Base-by-base conservation (phyloP, 208 protist species). In the Kentomonas sorsogonicus region DNA sequence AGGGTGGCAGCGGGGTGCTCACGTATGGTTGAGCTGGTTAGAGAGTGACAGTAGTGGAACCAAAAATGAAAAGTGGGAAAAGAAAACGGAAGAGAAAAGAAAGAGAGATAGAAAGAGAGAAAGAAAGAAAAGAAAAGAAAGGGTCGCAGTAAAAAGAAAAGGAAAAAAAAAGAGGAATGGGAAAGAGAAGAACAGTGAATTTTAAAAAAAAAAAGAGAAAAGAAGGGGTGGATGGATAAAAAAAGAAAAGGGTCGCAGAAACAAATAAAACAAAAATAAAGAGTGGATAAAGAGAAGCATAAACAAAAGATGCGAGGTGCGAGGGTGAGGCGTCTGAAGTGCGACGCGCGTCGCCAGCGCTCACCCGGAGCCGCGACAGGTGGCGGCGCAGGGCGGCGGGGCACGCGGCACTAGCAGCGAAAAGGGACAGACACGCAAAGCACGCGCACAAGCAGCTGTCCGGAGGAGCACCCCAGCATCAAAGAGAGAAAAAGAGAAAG, bases 51-150 rank as follows among this genome's bases (percentile, higher is more conserved):
- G n/a, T n/a, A n/a, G n/a, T n/a, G n/a, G n/a, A n/a, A n/a, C n/a
- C n/a, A n/a, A n/a, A n/a, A n/a, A n/a, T n/a, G n/a, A n/a, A n/a
- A n/a, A n/a, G n/a, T n/a, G n/a, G n/a, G n/a, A 61, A 27, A 40
- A 50, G 23, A 7, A 23, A 53, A 0, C 46, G 34, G 26, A n/a
- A 29, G 7, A 47, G 4, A 34, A 45, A 3, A 6, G 16, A 4
- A 53, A 40, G 30, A 26, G 38, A 23, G 23, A 11, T 56, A 3
- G 53, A 69, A 23, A 62, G 30, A 60, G 53, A 43, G 47, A 73
- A 18, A 16, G 46, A 51, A 43, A 25, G 29, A 26, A 50, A 67
- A 29, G 58, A 44, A 55, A 70, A 59, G 23, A 39, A 29, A 10
- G 5, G n/a, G 7, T 16, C 9, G 0, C 23, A 53, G 6, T n/a